Base-by-base conservation (phyloP, 768 basidiomycete species). In the Boletus pseudopeckii region DNA sequence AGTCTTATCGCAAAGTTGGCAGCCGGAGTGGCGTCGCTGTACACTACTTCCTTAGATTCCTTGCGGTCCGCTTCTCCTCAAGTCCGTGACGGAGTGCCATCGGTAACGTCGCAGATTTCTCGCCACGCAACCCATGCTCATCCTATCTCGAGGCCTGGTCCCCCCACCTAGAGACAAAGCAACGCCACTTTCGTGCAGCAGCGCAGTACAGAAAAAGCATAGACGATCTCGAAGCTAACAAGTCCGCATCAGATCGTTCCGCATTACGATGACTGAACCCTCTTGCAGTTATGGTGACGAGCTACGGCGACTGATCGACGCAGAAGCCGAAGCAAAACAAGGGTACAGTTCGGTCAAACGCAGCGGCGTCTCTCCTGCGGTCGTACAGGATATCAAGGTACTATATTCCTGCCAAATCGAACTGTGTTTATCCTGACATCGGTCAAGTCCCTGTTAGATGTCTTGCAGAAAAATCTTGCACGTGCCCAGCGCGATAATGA, bases 401-500 rank as follows among this genome's bases (percentile, higher is more conserved):
- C 24, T 18, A 40, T 42, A 34, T 46, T 28, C 14, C 20, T 32
- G 0, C 40, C 22, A 18, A 13, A 10, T 28, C 20, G n/a, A 42
- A 11, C 36, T 24, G 1, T n/a, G 7, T 20, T 26, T 34, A 22
- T 57, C 3, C 52, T 11, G 18, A 64, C 48, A 5, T 45, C 1
- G 9, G 37, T 17, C 22, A 66, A 98, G 94, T 90, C 89, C 1
- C 74, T 98, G 15, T 72, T 88, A 24, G 85, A 86, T 43, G 84
- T 75, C 8, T 74, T 97, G 24, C 80, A 86, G 59, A 83, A 80
- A 48, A 80, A 83, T 51, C 69, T 89, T 33, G 71, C 75, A 5
- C 81, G 91, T 14, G 90, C 95, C 0, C 82, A 87, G 57, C 82
- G 92, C 32, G 96, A 98, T 69, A 99, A 99, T 67, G 90, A 96